Evolutionary conservation across 176 grass and related monocot species (phyloP).

Genomic region (Hyparrhenia diplandra): DNA sequence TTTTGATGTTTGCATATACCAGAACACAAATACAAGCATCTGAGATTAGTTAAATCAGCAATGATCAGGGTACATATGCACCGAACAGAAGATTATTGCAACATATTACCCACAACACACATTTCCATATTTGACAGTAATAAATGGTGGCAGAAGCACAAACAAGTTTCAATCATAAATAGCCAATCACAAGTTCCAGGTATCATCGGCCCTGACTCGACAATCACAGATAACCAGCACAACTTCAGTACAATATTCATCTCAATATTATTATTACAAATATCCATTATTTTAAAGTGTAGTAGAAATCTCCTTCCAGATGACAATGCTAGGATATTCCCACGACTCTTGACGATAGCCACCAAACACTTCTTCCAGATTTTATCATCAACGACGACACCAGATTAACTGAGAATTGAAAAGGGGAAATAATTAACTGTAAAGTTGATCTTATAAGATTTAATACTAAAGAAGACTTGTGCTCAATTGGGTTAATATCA

Average conservation of each 20-base stretch:
- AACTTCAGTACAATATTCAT: background rate
- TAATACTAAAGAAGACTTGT: background rate
- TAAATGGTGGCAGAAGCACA: background rate
- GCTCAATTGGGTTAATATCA: background rate
- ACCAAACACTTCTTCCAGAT: background rate
- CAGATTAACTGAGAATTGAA: background rate
- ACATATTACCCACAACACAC: background rate
- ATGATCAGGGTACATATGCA: background rate
- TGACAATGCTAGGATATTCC: background rate
- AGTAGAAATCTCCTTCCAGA: background rate
- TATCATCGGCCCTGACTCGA: background rate
- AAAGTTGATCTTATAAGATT: background rate
- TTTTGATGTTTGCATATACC: background rate
- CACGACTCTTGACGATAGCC: background rate
- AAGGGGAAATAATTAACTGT: background rate
- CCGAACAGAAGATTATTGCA: background rate
- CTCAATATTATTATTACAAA: background rate
- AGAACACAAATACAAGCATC: background rate
- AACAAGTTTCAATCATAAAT: background rate
- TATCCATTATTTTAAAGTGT: background rate
- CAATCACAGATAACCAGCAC: background rate
- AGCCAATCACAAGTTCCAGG: background rate
- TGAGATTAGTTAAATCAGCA: background rate
- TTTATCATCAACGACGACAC: background rate
- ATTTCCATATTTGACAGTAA: background rate